Conservation (phyloP, 352 stramenopile genomes). For the Aphanomyces cochlioides region DNA sequence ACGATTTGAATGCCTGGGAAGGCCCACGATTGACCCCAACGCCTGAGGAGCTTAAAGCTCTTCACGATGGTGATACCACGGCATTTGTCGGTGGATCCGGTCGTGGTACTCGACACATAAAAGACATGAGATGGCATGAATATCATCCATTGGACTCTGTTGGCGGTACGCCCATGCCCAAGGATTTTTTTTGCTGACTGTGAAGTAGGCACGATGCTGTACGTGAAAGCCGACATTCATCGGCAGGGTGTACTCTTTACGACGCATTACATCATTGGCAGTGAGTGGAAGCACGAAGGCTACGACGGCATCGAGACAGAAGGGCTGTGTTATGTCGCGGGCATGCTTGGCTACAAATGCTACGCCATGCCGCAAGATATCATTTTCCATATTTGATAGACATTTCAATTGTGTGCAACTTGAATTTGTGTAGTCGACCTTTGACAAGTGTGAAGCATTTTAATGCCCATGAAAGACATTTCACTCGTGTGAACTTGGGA, state of each 20-base stretch:
- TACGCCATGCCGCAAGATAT: constrained; percentile 48
- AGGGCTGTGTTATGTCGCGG: constrained; percentile 47
- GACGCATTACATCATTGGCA: constrained; percentile 43
- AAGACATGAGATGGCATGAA: constrained; percentile 9
- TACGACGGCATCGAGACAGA: constrained; percentile 56
- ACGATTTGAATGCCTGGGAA: constrained; percentile 37
- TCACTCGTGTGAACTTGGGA: too few relatives aligned
- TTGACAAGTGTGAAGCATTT: too few relatives aligned
- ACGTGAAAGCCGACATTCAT: constrained; percentile 46
- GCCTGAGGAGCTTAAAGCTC: neutral
- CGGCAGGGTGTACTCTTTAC: constrained; percentile 47
- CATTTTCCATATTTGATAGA: constrained; percentile 35
- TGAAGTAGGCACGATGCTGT: constrained; percentile 41
- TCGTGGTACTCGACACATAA: constrained; percentile 23
- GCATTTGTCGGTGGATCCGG: constrained; percentile 26
- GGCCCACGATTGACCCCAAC: constrained; percentile 29
- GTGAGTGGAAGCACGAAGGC: constrained; percentile 40
- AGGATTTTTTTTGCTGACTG: neutral
- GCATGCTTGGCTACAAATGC: constrained; percentile 49
- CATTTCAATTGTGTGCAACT: too few relatives aligned
- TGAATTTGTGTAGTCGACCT: too few relatives aligned
- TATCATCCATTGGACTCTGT: constrained; percentile 45
- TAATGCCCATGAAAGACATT: too few relatives aligned
- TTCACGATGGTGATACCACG: neutral
- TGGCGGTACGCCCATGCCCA: constrained; percentile 28